Evolutionary conservation across 73 alveolate species (phyloP).

Genomic region (Paramecium pentaurelia): DNA sequence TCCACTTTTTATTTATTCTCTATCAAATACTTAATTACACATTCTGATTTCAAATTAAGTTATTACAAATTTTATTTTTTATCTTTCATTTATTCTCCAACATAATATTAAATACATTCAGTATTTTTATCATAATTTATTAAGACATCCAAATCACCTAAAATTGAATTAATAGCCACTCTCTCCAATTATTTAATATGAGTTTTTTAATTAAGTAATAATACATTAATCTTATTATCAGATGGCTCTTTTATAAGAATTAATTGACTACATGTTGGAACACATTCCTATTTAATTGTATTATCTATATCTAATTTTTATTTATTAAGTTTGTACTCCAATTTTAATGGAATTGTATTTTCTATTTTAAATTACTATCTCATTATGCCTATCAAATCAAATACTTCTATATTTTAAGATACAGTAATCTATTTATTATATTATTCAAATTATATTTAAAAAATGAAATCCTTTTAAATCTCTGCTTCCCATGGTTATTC

Average conservation of each 20-base stretch:
- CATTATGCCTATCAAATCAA: not conserved
- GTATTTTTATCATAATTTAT: not conserved
- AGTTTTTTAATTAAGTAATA: not conserved
- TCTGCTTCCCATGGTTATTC: not conserved
- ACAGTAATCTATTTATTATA: not conserved
- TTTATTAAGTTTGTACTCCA: not conserved
- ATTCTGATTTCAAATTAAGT: not conserved
- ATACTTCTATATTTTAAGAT: not conserved
- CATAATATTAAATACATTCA: not conserved
- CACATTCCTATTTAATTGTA: not conserved
- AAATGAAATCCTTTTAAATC: not conserved
- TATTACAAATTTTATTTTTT: not conserved
- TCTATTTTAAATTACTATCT: not conserved
- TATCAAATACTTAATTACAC: not conserved
- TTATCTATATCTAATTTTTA: not conserved
- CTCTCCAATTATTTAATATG: not conserved
- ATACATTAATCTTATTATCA: not conserved
- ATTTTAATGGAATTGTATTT: not conserved
- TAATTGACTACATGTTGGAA: not conserved
- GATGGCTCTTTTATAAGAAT: not conserved
- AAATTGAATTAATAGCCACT: not conserved
- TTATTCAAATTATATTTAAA: not conserved
- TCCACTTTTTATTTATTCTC: too few relatives aligned
- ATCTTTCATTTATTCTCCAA: not conserved
- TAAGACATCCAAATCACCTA: not conserved